Conservation (phyloP, 2,329 filamentous ascomycete genomes). For the Balansia obtecta region DNA sequence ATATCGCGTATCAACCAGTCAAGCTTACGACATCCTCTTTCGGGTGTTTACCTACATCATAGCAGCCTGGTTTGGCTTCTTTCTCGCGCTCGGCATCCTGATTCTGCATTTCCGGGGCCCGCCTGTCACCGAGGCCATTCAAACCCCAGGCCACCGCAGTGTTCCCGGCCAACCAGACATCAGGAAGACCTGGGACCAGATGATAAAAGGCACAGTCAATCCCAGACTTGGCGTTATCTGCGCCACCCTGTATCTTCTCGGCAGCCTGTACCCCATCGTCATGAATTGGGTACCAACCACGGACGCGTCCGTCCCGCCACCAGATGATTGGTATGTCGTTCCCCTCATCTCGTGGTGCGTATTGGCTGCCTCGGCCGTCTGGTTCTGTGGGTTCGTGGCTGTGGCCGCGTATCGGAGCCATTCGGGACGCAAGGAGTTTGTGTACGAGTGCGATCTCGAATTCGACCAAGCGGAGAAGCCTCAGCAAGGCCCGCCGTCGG, state of each 20-base stretch:
- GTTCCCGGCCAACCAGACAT: constrained; percentile 6
- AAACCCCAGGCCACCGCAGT: constrained; percentile 4
- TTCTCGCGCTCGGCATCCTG: constrained; percentile 23
- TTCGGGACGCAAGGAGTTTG: constrained; percentile 19
- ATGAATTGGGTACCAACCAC: constrained; percentile 17
- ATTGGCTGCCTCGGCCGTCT: constrained; percentile 16
- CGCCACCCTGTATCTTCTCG: constrained; percentile 18
- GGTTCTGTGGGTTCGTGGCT: constrained; percentile 23
- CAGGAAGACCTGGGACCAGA: constrained; percentile 17
- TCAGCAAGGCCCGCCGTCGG: constrained; percentile 18
- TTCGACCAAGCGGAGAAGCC: background rate
- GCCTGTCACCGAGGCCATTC: constrained; percentile 12
- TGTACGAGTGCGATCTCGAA: constrained; percentile 10
- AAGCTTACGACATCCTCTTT: constrained; percentile 20
- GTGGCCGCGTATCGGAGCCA: constrained; percentile 17
- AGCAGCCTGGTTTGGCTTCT: constrained; percentile 22
- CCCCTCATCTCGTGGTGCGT: constrained; percentile 20
- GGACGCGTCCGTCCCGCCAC: background rate
- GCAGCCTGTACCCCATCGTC: constrained; percentile 21
- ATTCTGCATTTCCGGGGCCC: constrained; percentile 22
- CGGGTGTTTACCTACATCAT: constrained; percentile 21
- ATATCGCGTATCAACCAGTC: constrained; percentile 12
- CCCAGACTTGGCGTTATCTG: constrained; percentile 19
- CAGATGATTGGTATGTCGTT: constrained; percentile 18
- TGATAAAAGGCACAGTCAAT: constrained; percentile 20